These are phyloP conservation scores for Calocybe gambosa DNA, from an alignment of 1,284 basidiomycete species.

Conservation along the genomic window DNA sequence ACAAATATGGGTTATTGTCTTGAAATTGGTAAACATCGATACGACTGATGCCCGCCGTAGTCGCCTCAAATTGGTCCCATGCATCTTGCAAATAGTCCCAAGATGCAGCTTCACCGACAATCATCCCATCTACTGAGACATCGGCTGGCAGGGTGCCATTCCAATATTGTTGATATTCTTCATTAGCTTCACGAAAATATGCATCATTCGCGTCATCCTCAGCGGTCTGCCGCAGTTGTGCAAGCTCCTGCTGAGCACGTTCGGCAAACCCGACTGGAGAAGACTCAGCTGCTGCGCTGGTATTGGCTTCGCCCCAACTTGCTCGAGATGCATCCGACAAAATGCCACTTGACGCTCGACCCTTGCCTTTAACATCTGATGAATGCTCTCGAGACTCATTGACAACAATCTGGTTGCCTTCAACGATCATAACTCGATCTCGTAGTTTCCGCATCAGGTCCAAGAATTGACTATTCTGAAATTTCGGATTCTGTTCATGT, in stretches of 20 bases:
- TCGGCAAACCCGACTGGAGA: constrained; percentile 8
- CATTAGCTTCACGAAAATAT: constrained; percentile 70
- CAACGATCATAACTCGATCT: constrained; percentile 78
- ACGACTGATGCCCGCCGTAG: constrained; percentile 53
- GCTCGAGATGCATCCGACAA: constrained; percentile 7
- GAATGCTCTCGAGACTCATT: constrained; percentile 30
- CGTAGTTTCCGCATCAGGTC: constrained; percentile 81
- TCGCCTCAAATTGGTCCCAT: constrained; percentile 82
- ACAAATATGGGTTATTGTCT: constrained; percentile 74
- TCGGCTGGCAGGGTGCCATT: constrained; percentile 20
- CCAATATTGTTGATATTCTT: constrained; percentile 58
- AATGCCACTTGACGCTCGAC: constrained; percentile 34
- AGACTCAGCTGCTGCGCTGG: not conserved
- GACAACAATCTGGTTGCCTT: constrained; percentile 75
- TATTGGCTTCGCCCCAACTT: not conserved
- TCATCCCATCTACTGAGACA: constrained; percentile 13
- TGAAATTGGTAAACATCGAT: constrained; percentile 73
- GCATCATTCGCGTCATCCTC: constrained; percentile 55
- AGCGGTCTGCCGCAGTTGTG: constrained; percentile 17
- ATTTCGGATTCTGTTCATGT: constrained; percentile 77
- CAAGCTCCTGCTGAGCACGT: constrained; percentile 10
- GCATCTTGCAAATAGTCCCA: constrained; percentile 63
- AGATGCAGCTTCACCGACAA: constrained; percentile 22
- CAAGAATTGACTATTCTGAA: constrained; percentile 85
- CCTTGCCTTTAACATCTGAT: constrained; percentile 64